Base-by-base conservation (phyloP, 179 eudicot species). In the Monotropa hypopitys region DNA sequence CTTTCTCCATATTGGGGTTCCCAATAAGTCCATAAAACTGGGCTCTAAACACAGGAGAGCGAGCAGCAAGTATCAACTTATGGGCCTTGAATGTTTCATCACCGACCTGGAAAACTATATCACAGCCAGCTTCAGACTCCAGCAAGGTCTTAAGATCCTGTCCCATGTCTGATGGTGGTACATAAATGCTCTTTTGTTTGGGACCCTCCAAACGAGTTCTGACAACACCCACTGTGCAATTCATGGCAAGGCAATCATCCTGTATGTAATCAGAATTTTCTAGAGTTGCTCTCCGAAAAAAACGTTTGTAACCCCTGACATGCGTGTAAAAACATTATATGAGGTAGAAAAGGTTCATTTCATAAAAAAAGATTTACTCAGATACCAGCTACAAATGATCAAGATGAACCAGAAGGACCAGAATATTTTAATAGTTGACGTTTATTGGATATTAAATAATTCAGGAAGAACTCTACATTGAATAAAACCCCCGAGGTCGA, bases 1-100 rank as follows among this genome's bases (percentile, higher is more conserved):
- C 67, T 30, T 61, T 61, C 21, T 61, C 67, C 67, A 61, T 33
- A 38, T 61, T 61, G 30, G 67, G 67, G 28, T 61, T 35, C 13
- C 67, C 67, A 20, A 92, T 79, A 73, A 88, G 92, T 49, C 98
- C 98, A 82, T 81, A 94, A 84, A 94, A 94, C 78, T 94, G 98
- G 43, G 98, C 67, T 61, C 67, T 61, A 28, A 61, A 61, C 7
- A 61, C 67, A 61, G 67, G 67, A 61, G 67, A 61, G 7, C 67
- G 67, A 28, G 67, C 12, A 61, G 38, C 67, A 61, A 61, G 67
- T 28, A 61, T 30, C 67, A 61, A 61, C 67, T 61, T 61, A 61
- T 61, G 67, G 15, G 67, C 67, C 28, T 61, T 61, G 67, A 61
- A 61, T 35, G 15, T 61, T 61, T 61, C 67, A 13, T 61, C 67